Percentiles rank a stretch among this genome's conserved stretches.
Evolutionary conservation across 176 grass and related monocot genomes (phyloP).

Genomic region (Cenchrus americanus): DNA sequence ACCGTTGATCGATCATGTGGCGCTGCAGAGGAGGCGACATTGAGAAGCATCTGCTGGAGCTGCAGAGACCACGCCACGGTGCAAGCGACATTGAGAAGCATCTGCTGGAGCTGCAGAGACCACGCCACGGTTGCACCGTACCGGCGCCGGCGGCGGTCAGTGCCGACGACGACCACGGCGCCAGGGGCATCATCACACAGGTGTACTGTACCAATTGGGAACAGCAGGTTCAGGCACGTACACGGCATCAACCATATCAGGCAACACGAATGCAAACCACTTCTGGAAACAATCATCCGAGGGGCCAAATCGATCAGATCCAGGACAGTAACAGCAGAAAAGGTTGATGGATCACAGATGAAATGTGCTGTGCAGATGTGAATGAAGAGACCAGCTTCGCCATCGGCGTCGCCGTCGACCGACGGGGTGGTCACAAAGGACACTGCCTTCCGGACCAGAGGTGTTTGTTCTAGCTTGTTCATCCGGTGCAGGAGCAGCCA

Average conservation of each 20-base stretch:
- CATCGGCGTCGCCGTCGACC: not conserved
- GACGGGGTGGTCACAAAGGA: not conserved
- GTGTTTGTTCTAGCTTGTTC: not conserved
- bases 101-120: conserved; percentile 6
- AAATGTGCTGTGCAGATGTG: not conserved
- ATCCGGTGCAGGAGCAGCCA: not conserved
- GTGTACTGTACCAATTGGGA: not conserved
- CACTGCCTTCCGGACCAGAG: conserved; percentile 6
- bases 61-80: not conserved
- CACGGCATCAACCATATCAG: conserved; percentile 1
- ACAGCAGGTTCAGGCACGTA: too few relatives aligned
- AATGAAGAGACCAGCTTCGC: not conserved
- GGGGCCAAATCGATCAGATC: not conserved
- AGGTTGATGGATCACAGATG: not conserved
- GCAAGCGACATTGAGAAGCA: not conserved
- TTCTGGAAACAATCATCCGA: not conserved
- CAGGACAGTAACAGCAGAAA: not conserved
- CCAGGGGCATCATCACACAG: not conserved
- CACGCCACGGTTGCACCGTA: not conserved
- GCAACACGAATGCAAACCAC: not conserved
- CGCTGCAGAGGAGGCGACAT: too few relatives aligned
- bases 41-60: conserved; percentile 7
- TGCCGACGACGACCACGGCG: too few relatives aligned
- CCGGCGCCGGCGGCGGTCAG: too few relatives aligned
- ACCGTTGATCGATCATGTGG: not conserved